Conservation (phyloP, 2,329 filamentous ascomycete species). For the Verticillium albo-atrum region DNA sequence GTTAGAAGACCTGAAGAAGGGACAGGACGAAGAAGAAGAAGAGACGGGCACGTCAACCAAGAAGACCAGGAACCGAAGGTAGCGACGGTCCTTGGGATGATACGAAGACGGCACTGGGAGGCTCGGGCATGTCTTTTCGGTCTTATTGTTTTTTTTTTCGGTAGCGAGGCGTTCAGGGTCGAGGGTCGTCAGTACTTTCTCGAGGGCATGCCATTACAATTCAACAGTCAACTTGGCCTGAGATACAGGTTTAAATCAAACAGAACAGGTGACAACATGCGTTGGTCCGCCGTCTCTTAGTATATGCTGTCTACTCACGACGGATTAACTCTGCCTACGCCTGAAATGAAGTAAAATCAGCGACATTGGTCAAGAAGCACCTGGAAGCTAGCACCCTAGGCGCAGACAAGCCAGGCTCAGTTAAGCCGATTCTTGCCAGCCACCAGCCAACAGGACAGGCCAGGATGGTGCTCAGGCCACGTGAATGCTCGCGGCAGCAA, state of each 20-base stretch:
- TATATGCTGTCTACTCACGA: too few relatives aligned
- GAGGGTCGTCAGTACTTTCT: neutral
- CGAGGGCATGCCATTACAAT: neutral
- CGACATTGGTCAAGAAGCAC: too few relatives aligned
- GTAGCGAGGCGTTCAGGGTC: slow-evolving; percentile 1
- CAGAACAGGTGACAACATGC: too few relatives aligned
- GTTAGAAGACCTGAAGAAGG: slow-evolving; percentile 72
- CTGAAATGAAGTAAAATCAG: too few relatives aligned
- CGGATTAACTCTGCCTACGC: too few relatives aligned
- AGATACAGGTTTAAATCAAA: neutral
- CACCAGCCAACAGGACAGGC: neutral
- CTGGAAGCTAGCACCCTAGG: too few relatives aligned
- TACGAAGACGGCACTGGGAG: neutral
- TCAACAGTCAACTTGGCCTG: neutral
- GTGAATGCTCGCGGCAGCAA: neutral
- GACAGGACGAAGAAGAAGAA: slow-evolving; percentile 78
- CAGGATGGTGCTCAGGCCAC: neutral
- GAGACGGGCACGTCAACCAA: slow-evolving; percentile 54
- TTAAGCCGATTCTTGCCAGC: neutral
- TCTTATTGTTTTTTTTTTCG: neutral
- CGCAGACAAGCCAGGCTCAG: neutral
- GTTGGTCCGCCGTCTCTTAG: too few relatives aligned
- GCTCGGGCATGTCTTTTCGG: neutral
- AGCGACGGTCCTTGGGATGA: slow-evolving; percentile 8
- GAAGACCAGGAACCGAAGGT: slow-evolving; percentile 56